A percentile compares a stretch with the other conserved stretches of the same genome.
Conservation (phyloP, 345 rosid genomes). For the Boechera retrofracta region DNA sequence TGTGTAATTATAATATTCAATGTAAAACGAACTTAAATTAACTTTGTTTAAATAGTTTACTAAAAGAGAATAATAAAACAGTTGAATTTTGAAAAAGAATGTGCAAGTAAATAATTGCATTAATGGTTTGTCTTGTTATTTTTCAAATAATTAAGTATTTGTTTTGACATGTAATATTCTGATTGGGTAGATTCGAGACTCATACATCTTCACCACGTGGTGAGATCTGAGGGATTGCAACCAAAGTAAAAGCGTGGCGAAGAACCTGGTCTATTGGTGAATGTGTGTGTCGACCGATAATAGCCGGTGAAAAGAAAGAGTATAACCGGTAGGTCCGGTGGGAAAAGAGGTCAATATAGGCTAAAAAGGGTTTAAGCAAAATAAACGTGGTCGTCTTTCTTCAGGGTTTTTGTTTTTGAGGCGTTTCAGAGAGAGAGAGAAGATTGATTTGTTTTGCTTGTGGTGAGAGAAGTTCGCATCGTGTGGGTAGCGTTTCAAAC, state of each 20-base stretch:
- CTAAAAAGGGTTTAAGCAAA: constrained; percentile 61
- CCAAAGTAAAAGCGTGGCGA: constrained; percentile 29
- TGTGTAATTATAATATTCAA: not conserved
- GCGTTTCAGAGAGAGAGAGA: constrained; percentile 43
- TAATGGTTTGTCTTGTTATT: no score
- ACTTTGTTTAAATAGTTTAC: not conserved
- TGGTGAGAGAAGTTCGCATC: constrained; percentile 45
- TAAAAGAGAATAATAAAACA: not conserved
- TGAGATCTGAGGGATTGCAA: constrained; percentile 38
- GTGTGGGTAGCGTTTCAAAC: constrained; percentile 51
- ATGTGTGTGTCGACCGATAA: constrained; percentile 42
- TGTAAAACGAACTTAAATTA: not conserved
- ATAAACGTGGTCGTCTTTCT: constrained; percentile 54
- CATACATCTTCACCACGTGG: constrained; percentile 50
- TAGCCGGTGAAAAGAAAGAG: constrained; percentile 45
- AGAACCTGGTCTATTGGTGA: constrained; percentile 53
- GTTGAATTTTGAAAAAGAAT: not conserved
- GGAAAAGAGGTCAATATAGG: constrained; percentile 45
- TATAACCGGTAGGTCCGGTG: constrained; percentile 55
- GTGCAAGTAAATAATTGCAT: constrained; percentile 17
- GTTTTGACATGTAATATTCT: constrained; percentile 22
- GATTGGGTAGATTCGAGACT: constrained; percentile 24
- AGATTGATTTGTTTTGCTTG: constrained; percentile 33
- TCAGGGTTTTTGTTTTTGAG: constrained; percentile 55
- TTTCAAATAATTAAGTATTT: no score